Evolutionary conservation across 2,329 filamentous ascomycete genomes (phyloP), one percentile per base, ranked within the genome.

Genomic region (Penicillium decumbens): DNA sequence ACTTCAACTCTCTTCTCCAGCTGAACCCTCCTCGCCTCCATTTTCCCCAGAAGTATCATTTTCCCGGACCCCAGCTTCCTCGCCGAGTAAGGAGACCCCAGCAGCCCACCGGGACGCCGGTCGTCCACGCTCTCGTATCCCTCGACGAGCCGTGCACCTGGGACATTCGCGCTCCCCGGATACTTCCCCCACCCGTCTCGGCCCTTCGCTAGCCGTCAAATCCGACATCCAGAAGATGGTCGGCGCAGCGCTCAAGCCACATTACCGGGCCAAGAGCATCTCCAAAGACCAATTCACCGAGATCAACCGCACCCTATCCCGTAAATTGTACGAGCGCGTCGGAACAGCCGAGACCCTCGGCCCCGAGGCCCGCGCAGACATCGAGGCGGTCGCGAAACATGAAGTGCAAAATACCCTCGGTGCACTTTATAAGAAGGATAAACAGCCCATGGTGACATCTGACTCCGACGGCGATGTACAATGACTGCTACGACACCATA

Each of bases 221-320:
- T 84, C 88, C 58, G 89, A 84, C 64, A 87, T 98, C 56, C 92
- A 90, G 66, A 85, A 84, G 59, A 89, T 97, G 72, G 93, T 97
- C 59, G 88, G 89, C 56, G 77, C 80, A 37, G 89, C 88, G 5
- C 76, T 98, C 38, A 88, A 88, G 59, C 89, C 91, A 28, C 81
- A 89, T 57, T 97, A 92, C 77, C 81, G 84, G 54, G 85, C 85
- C 37, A 85, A 87, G 60, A 81, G 85, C 55, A 80, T 97, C 54
- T 89, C 85, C 15, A 88, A 90, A 59, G 88, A 95, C 51, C 87
- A 96, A 69, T 98, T 95, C 68, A 92, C 89, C 2, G 83, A 83
- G 49, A 95, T 97, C 71, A 97, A 97, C 66, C 85, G 90, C 54
- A 85, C 87, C 52, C 84, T 97, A 29, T 96, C 89, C 37, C 85